These are phyloP conservation scores for Xanthoceras sorbifolium DNA, from an alignment of 345 rosid genomes.

Conservation along the genomic window DNA sequence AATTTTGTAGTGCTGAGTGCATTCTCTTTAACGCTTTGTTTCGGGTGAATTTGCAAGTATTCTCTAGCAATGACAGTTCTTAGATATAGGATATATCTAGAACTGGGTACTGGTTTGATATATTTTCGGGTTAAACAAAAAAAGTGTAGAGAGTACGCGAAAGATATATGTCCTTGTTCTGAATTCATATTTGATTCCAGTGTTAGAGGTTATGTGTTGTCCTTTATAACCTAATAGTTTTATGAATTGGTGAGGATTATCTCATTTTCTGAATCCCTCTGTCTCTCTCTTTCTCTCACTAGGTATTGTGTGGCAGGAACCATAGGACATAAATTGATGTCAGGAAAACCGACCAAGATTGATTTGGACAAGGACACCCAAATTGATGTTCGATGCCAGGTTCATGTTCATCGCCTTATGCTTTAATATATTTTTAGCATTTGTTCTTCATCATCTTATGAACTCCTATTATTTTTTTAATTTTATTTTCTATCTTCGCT, in stretches of 20 bases:
- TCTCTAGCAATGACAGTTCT: background rate
- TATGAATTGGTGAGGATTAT: background rate
- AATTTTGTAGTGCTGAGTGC: background rate
- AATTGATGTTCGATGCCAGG: constrained; percentile 95
- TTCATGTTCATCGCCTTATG: constrained; percentile 23
- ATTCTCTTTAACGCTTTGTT: background rate
- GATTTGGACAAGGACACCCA: constrained; percentile 79
- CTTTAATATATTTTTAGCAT: constrained; percentile 2
- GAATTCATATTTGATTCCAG: background rate
- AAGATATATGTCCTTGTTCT: background rate
- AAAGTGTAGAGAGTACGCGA: background rate
- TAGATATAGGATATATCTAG: background rate
- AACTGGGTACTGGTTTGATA: background rate
- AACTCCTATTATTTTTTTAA: background rate
- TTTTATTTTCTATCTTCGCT: constrained; percentile 13
- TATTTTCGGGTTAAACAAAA: background rate
- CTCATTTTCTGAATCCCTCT: background rate
- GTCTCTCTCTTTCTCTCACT: background rate
- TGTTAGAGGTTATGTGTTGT: background rate
- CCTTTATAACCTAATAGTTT: background rate
- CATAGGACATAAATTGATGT: constrained; percentile 83
- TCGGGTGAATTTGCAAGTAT: background rate
- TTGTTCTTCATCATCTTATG: background rate
- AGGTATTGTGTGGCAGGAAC: constrained; percentile 98
- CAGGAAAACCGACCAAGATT: constrained; percentile 82